phyloP scores from a whole-genome alignment of 257 asterid genomes.

The Solanum etuberosum region DNA sequence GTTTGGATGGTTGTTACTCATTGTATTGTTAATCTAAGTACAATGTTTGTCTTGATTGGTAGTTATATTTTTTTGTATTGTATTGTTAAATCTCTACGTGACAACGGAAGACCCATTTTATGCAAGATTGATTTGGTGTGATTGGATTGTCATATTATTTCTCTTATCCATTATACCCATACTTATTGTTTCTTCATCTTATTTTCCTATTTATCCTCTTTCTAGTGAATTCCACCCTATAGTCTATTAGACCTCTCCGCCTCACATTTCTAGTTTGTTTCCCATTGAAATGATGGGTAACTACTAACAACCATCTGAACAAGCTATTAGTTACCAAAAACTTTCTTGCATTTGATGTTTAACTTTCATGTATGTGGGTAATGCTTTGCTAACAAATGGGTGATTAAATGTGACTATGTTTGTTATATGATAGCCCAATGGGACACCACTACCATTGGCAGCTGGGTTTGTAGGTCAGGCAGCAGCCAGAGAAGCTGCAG shows the following conservation, averaged over 20 bases:
- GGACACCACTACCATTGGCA: slow-evolving; percentile 76
- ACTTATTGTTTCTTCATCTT: not conserved
- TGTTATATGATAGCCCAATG: slow-evolving; percentile 42
- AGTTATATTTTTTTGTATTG: not conserved
- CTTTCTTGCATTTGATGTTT: not conserved
- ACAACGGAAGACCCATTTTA: not conserved
- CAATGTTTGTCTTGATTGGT: not conserved
- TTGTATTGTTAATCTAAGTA: not conserved
- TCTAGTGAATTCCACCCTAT: not conserved
- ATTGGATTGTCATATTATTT: not conserved
- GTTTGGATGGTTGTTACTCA: not conserved
- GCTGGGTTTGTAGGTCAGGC: slow-evolving; percentile 97
- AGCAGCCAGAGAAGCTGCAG: slow-evolving; percentile 83
- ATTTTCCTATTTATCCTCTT: not conserved
- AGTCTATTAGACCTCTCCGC: not conserved
- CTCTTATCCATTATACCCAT: not conserved
- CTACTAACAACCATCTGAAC: not conserved
- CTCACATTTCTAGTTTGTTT: not conserved
- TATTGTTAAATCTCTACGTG: not conserved
- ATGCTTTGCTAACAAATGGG: not conserved
- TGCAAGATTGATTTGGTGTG: not conserved
- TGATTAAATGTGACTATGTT: not conserved
- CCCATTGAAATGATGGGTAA: not conserved
- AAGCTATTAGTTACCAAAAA: not conserved
- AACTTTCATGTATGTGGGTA: not conserved